Conservation (phyloP, 1,139 yeast species). For the Yamadazyma dushanensis region DNA sequence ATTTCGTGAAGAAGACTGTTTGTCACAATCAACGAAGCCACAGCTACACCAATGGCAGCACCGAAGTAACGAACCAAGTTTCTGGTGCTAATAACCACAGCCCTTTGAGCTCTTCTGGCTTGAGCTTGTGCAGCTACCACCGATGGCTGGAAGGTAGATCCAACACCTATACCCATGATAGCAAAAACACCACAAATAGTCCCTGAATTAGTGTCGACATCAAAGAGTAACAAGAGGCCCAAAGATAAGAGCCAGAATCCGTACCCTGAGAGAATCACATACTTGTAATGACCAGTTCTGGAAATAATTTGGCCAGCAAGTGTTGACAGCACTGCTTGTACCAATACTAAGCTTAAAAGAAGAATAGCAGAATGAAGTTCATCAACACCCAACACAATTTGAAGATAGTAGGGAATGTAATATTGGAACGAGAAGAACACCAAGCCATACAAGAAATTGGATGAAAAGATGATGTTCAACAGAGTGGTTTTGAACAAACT, state of each 20-base stretch:
- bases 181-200: slow-evolving; percentile 34
- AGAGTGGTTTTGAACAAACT: slow-evolving; percentile 40
- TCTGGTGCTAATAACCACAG: slow-evolving; percentile 56
- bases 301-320: slow-evolving; percentile 46
- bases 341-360: slow-evolving; percentile 42
- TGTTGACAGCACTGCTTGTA: slow-evolving; percentile 41
- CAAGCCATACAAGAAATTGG: slow-evolving; percentile 51
- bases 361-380: slow-evolving; percentile 40
- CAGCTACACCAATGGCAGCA: slow-evolving; percentile 43
- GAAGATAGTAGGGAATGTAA: slow-evolving; percentile 52
- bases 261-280: slow-evolving; percentile 44
- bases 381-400: slow-evolving; percentile 44
- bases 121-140: slow-evolving; percentile 59
- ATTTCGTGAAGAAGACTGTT: slow-evolving; percentile 16
- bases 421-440: slow-evolving; percentile 45
- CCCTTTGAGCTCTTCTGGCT: slow-evolving; percentile 49
- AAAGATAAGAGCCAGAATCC: slow-evolving; percentile 42
- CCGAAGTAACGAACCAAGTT: slow-evolving; percentile 56
- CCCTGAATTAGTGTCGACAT: slow-evolving; percentile 29
- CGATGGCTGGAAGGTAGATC: slow-evolving; percentile 35
- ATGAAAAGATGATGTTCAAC: slow-evolving; percentile 40
- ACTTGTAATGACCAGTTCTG: slow-evolving; percentile 41
- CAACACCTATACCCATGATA: slow-evolving; percentile 47
- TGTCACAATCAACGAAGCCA: slow-evolving; percentile 26
- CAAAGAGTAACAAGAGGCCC: slow-evolving; percentile 38